Base-by-base conservation (phyloP, 352 stramenopile genomes). In the Phytophthora pinifolia region DNA sequence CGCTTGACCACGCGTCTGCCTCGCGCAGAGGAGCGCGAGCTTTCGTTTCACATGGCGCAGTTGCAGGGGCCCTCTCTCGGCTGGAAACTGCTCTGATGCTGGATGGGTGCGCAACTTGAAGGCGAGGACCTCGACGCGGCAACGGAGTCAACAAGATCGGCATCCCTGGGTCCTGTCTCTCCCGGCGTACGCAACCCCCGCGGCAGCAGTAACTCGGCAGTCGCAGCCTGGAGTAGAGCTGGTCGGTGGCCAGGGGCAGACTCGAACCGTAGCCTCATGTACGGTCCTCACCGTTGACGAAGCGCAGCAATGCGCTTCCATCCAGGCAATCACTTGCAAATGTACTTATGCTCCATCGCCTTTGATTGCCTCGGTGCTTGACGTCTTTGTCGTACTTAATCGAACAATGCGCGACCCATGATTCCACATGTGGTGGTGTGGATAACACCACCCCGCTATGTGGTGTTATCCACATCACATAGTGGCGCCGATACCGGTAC, bases 101-200 rank as follows among this genome's bases (percentile, higher is more conserved):
- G 46, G 36, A 46, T 65, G 57, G 57, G 57, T 64, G 58, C 45
- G 42, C 45, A 59, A 55, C 53, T 59, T 62, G 38, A 63, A 62
- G 59, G 8, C 49, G 41, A 17, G 31, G 20, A 13, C 14, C 14
- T 34, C 15, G 35, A 36, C 38, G 39, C 45, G 18, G 42, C 14
- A 41, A 33, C 14, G 45, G 31, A 36, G 12, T 53, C 32, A 38
- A 13, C 39, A 42, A 30, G 34, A 46, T 39, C 30, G 43, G 43
- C 43, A 65, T 51, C 57, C 50, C 44, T 58, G 35, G 50, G 45
- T 25, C 57, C 50, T 65, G 41, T 65, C 50, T 65, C 42, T 65
- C 33, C 30, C 32, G 25, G 30, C 29, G 30, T 41, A 27, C 17
- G 18, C 48, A 56, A 8, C 17, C 8, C 22, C 22, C 22, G 18